Conservation (phyloP, 192 early-diverging fungal species). For the Chytriomyces hyalinus region DNA sequence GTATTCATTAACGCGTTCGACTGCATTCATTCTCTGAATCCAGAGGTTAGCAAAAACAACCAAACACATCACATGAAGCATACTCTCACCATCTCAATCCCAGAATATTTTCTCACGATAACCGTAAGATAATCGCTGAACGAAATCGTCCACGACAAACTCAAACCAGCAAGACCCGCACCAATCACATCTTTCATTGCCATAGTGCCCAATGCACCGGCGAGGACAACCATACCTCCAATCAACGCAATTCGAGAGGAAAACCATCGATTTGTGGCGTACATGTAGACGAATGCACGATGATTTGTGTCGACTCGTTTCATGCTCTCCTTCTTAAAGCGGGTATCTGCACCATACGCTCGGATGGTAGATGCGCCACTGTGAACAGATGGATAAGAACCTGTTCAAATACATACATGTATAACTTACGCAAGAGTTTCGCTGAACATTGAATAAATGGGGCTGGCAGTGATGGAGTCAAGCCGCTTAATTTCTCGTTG, state of each 20-base stretch:
- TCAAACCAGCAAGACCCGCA: conserved; percentile 82
- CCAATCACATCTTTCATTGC: conserved; percentile 44
- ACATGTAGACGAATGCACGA: conserved; percentile 81
- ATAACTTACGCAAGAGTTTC: conserved; percentile 59
- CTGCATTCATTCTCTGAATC: conserved; percentile 35
- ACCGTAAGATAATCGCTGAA: conserved; percentile 61
- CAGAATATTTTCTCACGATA: conserved; percentile 49
- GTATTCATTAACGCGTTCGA: conserved; percentile 91
- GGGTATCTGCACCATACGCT: conserved; percentile 36
- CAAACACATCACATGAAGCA: not conserved
- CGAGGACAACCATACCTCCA: conserved; percentile 11
- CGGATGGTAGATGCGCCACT: conserved; percentile 47
- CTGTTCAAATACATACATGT: not conserved
- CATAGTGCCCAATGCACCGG: not conserved
- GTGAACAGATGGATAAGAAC: not conserved
- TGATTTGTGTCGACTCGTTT: conserved; percentile 64
- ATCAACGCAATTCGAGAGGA: conserved; percentile 76
- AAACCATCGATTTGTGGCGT: conserved; percentile 72
- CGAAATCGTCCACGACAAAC: conserved; percentile 76
- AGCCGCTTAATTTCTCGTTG: conserved; percentile 88
- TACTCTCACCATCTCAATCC: conserved; percentile 72
- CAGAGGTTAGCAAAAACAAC: not conserved
- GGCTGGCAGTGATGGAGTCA: conserved; percentile 74
- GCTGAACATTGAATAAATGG: conserved; percentile 80
- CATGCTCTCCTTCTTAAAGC: conserved; percentile 34